Conservation (phyloP, 371 early-diverging fungal genomes). For the Syncephalastrum contaminatum region DNA sequence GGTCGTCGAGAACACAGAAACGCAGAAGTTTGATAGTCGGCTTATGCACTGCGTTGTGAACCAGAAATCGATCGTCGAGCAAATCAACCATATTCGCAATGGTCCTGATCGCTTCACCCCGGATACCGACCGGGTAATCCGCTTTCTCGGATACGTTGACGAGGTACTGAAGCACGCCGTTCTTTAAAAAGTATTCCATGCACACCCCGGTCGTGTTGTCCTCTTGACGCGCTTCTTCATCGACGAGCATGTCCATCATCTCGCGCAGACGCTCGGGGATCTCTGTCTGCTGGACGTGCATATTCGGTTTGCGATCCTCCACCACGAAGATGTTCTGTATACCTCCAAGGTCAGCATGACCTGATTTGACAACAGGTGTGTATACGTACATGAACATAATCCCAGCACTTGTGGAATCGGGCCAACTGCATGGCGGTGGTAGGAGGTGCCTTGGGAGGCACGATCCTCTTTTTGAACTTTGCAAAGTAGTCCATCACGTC, state of each 20-base stretch:
- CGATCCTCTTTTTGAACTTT: constrained; percentile 56
- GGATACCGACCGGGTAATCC: constrained; percentile 80
- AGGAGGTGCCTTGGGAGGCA: constrained; percentile 54
- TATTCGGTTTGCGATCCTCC: constrained; percentile 45
- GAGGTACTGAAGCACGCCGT: constrained; percentile 71
- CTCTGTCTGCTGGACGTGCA: constrained; percentile 66
- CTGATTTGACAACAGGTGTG: background rate
- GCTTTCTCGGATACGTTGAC: constrained; percentile 67
- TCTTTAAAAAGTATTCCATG: constrained; percentile 83
- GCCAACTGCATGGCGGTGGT: constrained; percentile 59
- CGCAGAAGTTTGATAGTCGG: constrained; percentile 75
- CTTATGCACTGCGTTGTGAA: constrained; percentile 81
- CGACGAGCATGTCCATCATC: constrained; percentile 83
- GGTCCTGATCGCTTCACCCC: constrained; percentile 74
- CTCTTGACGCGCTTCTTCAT: constrained; percentile 71
- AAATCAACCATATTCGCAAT: constrained; percentile 74
- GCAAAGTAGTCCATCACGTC: constrained; percentile 53
- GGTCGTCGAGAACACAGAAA: constrained; percentile 54
- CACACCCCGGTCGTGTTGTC: constrained; percentile 73
- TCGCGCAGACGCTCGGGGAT: constrained; percentile 68
- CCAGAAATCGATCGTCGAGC: constrained; percentile 79
- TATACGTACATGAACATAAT: constrained; percentile 48
- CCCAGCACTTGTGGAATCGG: constrained; percentile 71
- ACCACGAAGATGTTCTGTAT: constrained; percentile 51
- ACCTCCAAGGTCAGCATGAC: background rate